Base-by-base conservation (phyloP, 176 grass and related monocot genomes). In the Eleusine coracana region DNA sequence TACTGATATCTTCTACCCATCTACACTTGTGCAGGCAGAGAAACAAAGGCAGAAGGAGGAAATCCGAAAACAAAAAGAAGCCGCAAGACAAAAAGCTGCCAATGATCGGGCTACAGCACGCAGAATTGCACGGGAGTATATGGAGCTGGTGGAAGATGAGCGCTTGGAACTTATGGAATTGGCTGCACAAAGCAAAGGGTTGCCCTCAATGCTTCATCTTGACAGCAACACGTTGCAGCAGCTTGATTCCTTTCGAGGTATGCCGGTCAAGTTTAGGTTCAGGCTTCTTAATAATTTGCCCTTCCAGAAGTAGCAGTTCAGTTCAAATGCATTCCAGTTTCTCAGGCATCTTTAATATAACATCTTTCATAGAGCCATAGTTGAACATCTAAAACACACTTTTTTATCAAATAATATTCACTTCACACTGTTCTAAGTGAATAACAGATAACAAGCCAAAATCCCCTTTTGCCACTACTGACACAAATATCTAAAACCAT, bases 31-130 rank as follows among this genome's bases (percentile, higher is more conserved):
- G 50, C 89, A 99, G 96, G 93, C 79, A 74, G 96, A 99, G 87
- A 99, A 96, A 66, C 77, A 90, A 87, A 99, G 61, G 86, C 93
- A 96, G 77, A 99, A 93, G 82, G 96, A 99, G 89, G 96, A 99
- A 86, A 61, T 90, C 65, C 85, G 96, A 69, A 95, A 81, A 79
- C 93, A 99, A 84, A 99, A 88, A 87, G 96, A 96, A 77, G 89
- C 84, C 20, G 93, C 93, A 66, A 89, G 85, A 75, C 93, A 89
- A 75, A 96, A 96, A 12, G 96, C 96, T 80, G 96, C 92, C 60
- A 88, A 66, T 63, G 96, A 95, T 79, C 96, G 93, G 81, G 96
- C 91, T 66, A 99, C 96, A 79, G 93, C 96, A 56, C 96, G 96
- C 65, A 99, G 89, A 90, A 93, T 99, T 70, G 89, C 93, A 45